phyloP scores from a whole-genome alignment of 257 asterid species.

The Solanum infundibuliforme region DNA sequence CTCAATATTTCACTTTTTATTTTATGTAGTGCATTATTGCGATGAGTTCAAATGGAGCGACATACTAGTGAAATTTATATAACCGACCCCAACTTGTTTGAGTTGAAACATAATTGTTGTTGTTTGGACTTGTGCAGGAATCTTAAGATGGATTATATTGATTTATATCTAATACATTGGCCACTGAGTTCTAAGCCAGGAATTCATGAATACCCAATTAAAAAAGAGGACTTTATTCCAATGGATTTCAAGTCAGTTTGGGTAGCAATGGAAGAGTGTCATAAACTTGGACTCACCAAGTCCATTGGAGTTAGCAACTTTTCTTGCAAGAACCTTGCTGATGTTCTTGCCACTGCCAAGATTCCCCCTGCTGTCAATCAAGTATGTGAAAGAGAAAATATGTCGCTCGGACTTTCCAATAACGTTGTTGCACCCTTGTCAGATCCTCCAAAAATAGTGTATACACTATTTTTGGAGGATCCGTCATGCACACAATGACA shows the following conservation, averaged over 20 bases:
- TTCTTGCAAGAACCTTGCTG: conserved; percentile 24
- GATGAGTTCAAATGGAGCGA: no score
- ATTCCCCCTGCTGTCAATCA: conserved; percentile 63
- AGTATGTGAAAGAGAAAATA: conserved; percentile 13
- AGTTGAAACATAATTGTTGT: no score
- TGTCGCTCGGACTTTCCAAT: background rate
- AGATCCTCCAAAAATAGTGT: background rate
- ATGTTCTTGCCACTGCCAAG: conserved; percentile 17
- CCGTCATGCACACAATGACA: background rate
- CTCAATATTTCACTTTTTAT: no score
- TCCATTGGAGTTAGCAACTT: conserved; percentile 55
- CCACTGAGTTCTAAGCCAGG: conserved; percentile 32
- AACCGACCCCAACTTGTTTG: no score
- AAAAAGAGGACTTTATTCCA: conserved; percentile 27
- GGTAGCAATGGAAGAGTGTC: conserved; percentile 52
- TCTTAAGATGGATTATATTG: conserved; percentile 31
- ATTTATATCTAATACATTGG: conserved; percentile 45
- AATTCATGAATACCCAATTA: conserved; percentile 14
- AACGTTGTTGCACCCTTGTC: background rate
- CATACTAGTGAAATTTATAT: no score
- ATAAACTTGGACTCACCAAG: conserved; percentile 31
- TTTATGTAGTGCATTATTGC: no score
- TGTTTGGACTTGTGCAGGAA: conserved; percentile 15
- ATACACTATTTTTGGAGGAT: background rate
- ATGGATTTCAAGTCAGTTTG: conserved; percentile 39